Percentiles rank a stretch among this genome's conserved stretches.
Evolutionary conservation across 495 filamentous ascomycete genomes (phyloP).

Genomic region (Lichenothelia convexa): DNA sequence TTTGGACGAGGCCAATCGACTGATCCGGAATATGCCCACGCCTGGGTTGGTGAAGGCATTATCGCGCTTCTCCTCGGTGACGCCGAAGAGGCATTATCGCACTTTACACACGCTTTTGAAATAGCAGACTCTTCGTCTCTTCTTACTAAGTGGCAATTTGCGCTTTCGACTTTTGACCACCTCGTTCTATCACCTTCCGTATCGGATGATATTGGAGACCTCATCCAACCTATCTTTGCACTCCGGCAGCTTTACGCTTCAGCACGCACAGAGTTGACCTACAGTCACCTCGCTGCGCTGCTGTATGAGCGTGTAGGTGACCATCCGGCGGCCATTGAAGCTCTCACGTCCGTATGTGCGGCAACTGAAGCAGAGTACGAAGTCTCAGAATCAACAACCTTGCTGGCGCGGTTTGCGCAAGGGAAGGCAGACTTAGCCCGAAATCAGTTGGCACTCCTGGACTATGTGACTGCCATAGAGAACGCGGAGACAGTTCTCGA

Average conservation of each 20-base stretch:
- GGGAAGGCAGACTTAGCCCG: constrained; percentile 80
- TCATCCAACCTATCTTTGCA: constrained; percentile 70
- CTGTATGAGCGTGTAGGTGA: constrained; percentile 65
- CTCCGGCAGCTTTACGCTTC: constrained; percentile 62
- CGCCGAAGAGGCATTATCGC: constrained; percentile 49
- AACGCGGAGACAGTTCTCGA: constrained; percentile 27
- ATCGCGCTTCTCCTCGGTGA: constrained; percentile 62
- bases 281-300: constrained; percentile 60
- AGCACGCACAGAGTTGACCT: constrained; percentile 43
- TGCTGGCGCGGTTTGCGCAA: constrained; percentile 58
- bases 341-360: constrained; percentile 44
- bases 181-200: constrained; percentile 34
- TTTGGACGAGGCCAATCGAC: constrained; percentile 83
- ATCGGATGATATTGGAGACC: constrained; percentile 40
- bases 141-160: constrained; percentile 56
- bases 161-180: constrained; percentile 61
- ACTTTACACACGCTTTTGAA: constrained; percentile 93
- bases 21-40: constrained; percentile 79
- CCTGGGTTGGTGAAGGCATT: constrained; percentile 87
- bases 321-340: constrained; percentile 40
- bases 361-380: constrained; percentile 68
- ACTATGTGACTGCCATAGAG: constrained; percentile 48
- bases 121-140: constrained; percentile 60
- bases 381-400: constrained; percentile 48
- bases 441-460: constrained; percentile 45